These are phyloP conservation scores for Dentipellis fragilis DNA, from an alignment of 768 basidiomycete genomes.

Conservation along the genomic window DNA sequence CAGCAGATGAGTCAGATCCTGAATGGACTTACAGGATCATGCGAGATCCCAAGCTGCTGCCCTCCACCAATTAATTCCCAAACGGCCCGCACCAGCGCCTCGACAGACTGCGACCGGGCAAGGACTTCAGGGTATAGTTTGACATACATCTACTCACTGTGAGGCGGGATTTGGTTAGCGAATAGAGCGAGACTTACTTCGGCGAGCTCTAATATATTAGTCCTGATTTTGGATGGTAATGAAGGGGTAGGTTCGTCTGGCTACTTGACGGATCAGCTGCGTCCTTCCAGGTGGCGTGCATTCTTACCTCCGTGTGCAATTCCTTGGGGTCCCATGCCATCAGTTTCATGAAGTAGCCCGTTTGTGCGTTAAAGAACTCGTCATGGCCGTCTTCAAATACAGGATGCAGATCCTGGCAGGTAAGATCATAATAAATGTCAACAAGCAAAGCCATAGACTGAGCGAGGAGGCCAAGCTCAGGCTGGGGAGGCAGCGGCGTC, in stretches of 20 bases:
- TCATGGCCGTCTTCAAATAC: conserved; percentile 83
- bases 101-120: conserved; percentile 49
- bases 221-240: conserved; percentile 83
- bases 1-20: background rate
- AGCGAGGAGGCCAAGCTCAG: conserved; percentile 39
- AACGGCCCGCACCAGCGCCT: conserved; percentile 75
- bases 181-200: conserved; percentile 44
- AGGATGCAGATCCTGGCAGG: conserved; percentile 90
- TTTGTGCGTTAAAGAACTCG: conserved; percentile 66
- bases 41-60: conserved; percentile 55
- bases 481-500: conserved; percentile 27
- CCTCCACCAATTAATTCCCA: conserved; percentile 80
- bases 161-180: background rate
- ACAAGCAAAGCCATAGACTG: conserved; percentile 71
- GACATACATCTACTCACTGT: conserved; percentile 50
- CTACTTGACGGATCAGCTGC: conserved; percentile 24
- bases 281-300: too few species aligned
- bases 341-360: conserved; percentile 73
- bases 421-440: conserved; percentile 90
- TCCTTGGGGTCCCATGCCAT: conserved; percentile 69
- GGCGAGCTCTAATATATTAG: conserved; percentile 80
- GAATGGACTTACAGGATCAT: conserved; percentile 52
- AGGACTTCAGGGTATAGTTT: conserved; percentile 78
- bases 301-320: conserved; percentile 57
- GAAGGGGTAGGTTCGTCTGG: conserved; percentile 77